phyloP scores from a whole-genome alignment of 2,329 filamentous ascomycete species.

The Delphinella strobiligena region DNA sequence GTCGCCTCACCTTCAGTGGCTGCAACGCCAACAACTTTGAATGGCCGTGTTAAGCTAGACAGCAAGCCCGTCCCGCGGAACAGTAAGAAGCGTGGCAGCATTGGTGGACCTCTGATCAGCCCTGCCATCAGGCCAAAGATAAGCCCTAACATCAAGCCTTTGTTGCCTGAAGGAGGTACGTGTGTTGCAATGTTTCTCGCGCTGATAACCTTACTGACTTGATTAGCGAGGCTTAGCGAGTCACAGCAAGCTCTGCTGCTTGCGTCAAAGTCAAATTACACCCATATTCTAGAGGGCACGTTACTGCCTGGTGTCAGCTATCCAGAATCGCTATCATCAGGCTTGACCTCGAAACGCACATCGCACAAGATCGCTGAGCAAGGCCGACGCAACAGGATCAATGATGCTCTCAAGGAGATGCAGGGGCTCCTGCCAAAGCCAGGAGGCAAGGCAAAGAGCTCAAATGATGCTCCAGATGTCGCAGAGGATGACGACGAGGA shows the following conservation, averaged over 20 bases:
- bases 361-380: constrained; percentile 98
- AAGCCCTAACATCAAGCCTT: constrained; percentile 85
- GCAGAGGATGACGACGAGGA: constrained; percentile 33
- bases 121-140: constrained; percentile 81
- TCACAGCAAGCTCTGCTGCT: constrained; percentile 62
- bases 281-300: constrained; percentile 91
- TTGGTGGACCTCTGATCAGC: constrained; percentile 52
- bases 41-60: constrained; percentile 24
- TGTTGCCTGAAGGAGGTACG: constrained; percentile 61
- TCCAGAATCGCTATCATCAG: constrained; percentile 80
- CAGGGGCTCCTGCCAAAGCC: constrained; percentile 63
- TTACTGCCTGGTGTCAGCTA: constrained; percentile 73
- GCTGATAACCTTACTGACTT: constrained; percentile 9
- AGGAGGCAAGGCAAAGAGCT: constrained; percentile 27
- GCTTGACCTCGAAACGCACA: constrained; percentile 89
- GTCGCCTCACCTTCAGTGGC: constrained; percentile 36
- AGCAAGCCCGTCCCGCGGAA: constrained; percentile 30
- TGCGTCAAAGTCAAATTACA: constrained; percentile 93
- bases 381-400: constrained; percentile 88
- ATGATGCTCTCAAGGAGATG: constrained; percentile 84
- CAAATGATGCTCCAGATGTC: constrained; percentile 23
- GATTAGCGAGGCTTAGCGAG: constrained; percentile 34
- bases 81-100: constrained; percentile 55
- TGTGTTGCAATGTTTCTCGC: constrained; percentile 9
- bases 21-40: constrained; percentile 31